Base-by-base conservation (phyloP, 2,329 filamentous ascomycete species). In the Chaetomium sp. region DNA sequence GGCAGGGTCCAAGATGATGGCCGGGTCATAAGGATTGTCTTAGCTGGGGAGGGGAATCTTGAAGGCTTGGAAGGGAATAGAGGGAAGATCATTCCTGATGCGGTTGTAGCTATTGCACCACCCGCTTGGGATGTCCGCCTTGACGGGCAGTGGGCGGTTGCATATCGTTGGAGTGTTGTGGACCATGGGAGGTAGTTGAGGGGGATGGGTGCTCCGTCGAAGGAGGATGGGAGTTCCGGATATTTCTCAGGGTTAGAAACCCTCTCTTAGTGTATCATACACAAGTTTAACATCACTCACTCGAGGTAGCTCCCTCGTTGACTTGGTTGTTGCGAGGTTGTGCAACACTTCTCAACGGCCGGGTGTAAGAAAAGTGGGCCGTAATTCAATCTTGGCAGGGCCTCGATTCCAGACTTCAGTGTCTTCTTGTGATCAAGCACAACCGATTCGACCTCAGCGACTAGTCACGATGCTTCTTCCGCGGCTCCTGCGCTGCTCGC, bases 121-220 rank as follows among this genome's bases (percentile, higher is more conserved):
- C 71, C 71, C 3, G 67, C 66, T 11, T 74, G 71, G 71, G 70
- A 72, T 48, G 64, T 72, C 10, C 53, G 62, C 33, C 56, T 74
- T 1, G 64, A 62, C 19, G 68, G 68, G 3, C 62, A 60, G 4
- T 72, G 71, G 67, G 66, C 61, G 4, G 70, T 74, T 27, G 70
- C 68, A 19, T 73, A 70, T 51, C 69, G 72, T 49, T 74, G 71
- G 71, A 66, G 64, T 46, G 59, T 59, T n/a, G 43, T 53, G 1
- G 42, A 52, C n/a, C 47, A 41, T 7, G 9, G 4, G 4, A 35
- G n/a, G 19, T 12, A 33, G 34, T 8, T 32, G 10, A 32, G 14
- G 14, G 14, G 47, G 52, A 33, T 43, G 38, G 8, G 9, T 34
- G 32, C 11, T 11, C 9, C 27, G 36, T 4, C 32, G 49, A 19